These are phyloP conservation scores for Trametes pubescens DNA, from an alignment of 1,284 basidiomycete genomes.

Conservation along the genomic window DNA sequence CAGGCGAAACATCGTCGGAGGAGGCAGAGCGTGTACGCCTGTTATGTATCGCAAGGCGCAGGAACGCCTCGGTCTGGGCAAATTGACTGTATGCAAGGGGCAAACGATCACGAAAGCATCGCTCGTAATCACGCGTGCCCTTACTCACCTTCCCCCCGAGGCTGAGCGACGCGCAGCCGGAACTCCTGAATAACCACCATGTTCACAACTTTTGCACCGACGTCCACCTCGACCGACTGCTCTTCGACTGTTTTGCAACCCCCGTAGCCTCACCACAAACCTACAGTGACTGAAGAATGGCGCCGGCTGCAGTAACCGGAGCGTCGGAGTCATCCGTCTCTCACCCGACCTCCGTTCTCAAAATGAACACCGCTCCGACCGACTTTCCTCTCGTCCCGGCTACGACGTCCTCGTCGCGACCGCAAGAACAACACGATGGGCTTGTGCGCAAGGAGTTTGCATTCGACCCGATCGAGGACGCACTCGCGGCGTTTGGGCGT, in stretches of 20 bases:
- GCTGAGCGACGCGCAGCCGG: constrained; percentile 9
- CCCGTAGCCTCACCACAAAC: not conserved
- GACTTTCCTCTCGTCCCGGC: constrained; percentile 31
- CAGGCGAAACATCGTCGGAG: not conserved
- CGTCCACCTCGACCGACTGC: constrained; percentile 4
- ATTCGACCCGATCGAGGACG: constrained; percentile 82
- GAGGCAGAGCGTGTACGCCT: not conserved
- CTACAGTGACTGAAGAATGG: constrained; percentile 13
- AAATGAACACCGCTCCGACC: constrained; percentile 22
- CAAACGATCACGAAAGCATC: constrained; percentile 7
- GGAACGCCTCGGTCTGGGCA: not conserved
- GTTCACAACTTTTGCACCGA: constrained; percentile 4
- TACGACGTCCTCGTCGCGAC: constrained; percentile 36
- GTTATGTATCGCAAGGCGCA: no score
- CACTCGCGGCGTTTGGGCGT: constrained; percentile 77
- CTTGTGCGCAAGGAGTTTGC: constrained; percentile 41
- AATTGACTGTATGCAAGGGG: not conserved
- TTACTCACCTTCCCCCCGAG: constrained; percentile 24
- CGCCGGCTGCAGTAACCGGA: constrained; percentile 24
- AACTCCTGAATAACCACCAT: constrained; percentile 21
- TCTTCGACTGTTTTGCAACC: not conserved
- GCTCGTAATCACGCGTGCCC: constrained; percentile 28
- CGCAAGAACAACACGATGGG: constrained; percentile 36
- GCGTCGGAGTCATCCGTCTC: constrained; percentile 23
- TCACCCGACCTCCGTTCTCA: constrained; percentile 23